Evolutionary conservation across 306 rosid genomes (phyloP).

Genomic region (Dalbergia cochinchinensis): DNA sequence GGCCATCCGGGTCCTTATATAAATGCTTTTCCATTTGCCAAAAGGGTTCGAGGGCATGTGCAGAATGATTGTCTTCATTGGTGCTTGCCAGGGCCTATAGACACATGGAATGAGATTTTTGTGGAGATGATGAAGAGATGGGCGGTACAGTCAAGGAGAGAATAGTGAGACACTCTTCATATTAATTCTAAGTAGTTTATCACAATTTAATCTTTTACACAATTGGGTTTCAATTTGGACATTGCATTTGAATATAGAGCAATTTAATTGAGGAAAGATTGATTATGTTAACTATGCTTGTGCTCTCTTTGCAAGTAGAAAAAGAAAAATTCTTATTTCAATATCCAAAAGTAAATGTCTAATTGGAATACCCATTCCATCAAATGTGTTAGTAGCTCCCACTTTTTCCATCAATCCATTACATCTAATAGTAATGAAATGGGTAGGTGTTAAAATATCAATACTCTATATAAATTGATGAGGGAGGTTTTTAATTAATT

Average conservation of each 20-base stretch:
- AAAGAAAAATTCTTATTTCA: neutral
- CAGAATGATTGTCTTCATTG: slow-evolving; percentile 89
- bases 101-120: slow-evolving; percentile 84
- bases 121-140: slow-evolving; percentile 58
- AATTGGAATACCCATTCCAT: too few relatives aligned
- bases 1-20: slow-evolving; percentile 87
- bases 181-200: slow-evolving; percentile 11
- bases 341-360: too few relatives aligned
- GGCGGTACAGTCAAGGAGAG: slow-evolving; percentile 39
- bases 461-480: neutral
- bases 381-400: too few relatives aligned
- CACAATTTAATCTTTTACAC: neutral
- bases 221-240: neutral
- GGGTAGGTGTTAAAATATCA: too few relatives aligned
- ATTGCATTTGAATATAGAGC: neutral
- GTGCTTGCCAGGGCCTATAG: slow-evolving; percentile 88
- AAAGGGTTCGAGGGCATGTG: slow-evolving; percentile 53
- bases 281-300: slow-evolving; percentile 5
- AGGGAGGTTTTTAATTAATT: neutral
- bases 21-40: slow-evolving; percentile 64
- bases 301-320: neutral
- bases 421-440: too few relatives aligned
- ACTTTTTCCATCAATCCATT: too few relatives aligned
- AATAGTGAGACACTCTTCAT: slow-evolving; percentile 2
- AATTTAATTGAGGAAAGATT: neutral